Evolutionary conservation across 495 filamentous ascomycete species (phyloP).

Genomic region (Parathielavia appendiculata): DNA sequence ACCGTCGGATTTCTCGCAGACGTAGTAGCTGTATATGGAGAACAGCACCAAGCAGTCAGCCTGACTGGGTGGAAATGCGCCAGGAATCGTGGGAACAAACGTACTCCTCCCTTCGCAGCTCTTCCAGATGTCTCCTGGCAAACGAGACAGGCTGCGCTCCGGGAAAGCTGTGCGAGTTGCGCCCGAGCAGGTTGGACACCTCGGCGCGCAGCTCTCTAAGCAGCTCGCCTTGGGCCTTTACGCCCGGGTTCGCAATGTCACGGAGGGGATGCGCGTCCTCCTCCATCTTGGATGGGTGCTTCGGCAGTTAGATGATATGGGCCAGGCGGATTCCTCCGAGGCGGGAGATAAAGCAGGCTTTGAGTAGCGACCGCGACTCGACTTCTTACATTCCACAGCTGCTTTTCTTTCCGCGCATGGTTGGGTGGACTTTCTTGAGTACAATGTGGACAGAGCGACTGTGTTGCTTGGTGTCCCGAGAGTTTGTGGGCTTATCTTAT

Average conservation of each 20-base stretch:
- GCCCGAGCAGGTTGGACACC: slow-evolving; percentile 69
- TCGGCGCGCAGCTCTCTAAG: slow-evolving; percentile 59
- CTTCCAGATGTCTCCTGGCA: slow-evolving; percentile 65
- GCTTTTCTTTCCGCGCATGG: no score
- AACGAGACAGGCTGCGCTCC: slow-evolving; percentile 96
- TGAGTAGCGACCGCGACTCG: no score
- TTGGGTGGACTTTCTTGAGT: no score
- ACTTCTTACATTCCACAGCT: no score
- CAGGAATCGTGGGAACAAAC: slow-evolving; percentile 22
- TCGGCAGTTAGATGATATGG: no score
- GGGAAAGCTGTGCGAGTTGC: slow-evolving; percentile 65
- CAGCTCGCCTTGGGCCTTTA: slow-evolving; percentile 56
- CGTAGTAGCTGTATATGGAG: slow-evolving; percentile 62
- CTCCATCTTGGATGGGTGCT: slow-evolving; percentile 18
- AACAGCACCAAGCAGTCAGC: background rate
- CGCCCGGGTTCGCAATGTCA: slow-evolving; percentile 55
- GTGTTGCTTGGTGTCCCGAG: no score
- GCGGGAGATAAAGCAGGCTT: background rate
- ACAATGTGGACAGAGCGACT: no score
- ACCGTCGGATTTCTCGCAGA: slow-evolving; percentile 97
- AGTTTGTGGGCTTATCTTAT: no score
- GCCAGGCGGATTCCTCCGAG: no score
- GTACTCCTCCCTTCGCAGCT: slow-evolving; percentile 70
- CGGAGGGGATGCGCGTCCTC: slow-evolving; percentile 29
- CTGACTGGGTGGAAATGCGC: background rate